Conservation (phyloP, 805 yeast species). For the Phaffomyces antillensis region DNA sequence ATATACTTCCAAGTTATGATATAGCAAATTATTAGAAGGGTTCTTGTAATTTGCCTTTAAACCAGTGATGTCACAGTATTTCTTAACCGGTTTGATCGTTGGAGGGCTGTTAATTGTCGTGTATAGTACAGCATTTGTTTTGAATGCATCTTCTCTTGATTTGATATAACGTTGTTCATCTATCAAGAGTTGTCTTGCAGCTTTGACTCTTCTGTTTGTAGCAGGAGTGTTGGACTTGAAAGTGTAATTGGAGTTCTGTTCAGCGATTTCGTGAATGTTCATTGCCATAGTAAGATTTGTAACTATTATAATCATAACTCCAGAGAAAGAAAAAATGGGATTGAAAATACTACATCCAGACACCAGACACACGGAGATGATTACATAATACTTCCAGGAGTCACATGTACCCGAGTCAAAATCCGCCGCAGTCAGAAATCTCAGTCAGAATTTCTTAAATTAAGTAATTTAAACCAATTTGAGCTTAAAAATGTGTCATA, state of each 20-base stretch:
- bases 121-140: conserved; percentile 55
- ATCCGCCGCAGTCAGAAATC: too few relatives aligned
- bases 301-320: too few relatives aligned
- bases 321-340: too few relatives aligned
- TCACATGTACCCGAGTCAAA: too few relatives aligned
- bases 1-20: conserved; percentile 77
- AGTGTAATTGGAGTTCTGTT: conserved; percentile 28
- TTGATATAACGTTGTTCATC: conserved; percentile 73
- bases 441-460: background rate
- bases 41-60: conserved; percentile 68
- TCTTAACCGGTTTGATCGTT: conserved; percentile 68
- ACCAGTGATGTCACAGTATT: conserved; percentile 93
- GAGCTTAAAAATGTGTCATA: too few relatives aligned
- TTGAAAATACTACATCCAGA: too few relatives aligned
- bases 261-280: conserved; percentile 8
- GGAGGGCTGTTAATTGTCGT: conserved; percentile 81
- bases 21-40: conserved; percentile 69
- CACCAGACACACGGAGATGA: too few relatives aligned
- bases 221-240: conserved; percentile 55
- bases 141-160: conserved; percentile 21
- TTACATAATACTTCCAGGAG: too few relatives aligned
- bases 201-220: conserved; percentile 57
- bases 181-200: conserved; percentile 60
- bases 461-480: too few relatives aligned
- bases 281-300: too few relatives aligned